Evolutionary conservation across 2,329 filamentous ascomycete species (phyloP), one percentile per base, ranked within the genome.

Genomic region (Botrytis hyacinthi): DNA sequence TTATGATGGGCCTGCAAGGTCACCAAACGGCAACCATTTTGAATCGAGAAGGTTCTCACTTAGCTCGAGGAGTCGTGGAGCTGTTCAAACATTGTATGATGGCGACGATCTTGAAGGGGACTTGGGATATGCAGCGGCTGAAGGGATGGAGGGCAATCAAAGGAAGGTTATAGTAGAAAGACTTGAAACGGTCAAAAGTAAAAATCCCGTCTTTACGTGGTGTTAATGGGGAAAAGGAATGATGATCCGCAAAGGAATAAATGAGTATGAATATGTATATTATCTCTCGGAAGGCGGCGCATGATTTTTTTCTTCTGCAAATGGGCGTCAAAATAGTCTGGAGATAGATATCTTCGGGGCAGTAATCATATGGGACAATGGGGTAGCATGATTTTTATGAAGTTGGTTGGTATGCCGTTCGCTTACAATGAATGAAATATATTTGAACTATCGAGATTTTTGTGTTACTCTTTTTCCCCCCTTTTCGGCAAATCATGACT

Each of bases 141-240:
- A 95, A 81, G 96, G 94, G 40, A 94, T 97, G 89, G 96, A 98
- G 83, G 93, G 93, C 20, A 93, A 94, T 79, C 91, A 92, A 81
- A 89, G 95, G 79, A 97, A 96, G 83, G 96, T 99, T 66, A 98
- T 99, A 85, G 95, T 99, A 66, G 96, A 99, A 86, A 87, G 96
- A 76, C 84, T 99, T 74, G 96, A 99, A 85, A 93, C 95, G 74
- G 96, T 99, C 75, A 98, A 98, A 87, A 93, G 91, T 81, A 92
- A 92, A 81, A 97, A 97, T 81, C 96, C 96, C 2, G 94, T 99
- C 46, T 99, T 99, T 83, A 97, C 93, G 62, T 99, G 96, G 93
- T 99, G 96, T 85, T 98, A 85, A 85, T 73, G 40, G 44, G 70
- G n/a, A 65, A 42, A 61, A 29, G 40, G 65, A 73, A 62, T 61